These are phyloP conservation scores for Citrus glauca DNA, from an alignment of 345 rosid species.

Conservation along the genomic window DNA sequence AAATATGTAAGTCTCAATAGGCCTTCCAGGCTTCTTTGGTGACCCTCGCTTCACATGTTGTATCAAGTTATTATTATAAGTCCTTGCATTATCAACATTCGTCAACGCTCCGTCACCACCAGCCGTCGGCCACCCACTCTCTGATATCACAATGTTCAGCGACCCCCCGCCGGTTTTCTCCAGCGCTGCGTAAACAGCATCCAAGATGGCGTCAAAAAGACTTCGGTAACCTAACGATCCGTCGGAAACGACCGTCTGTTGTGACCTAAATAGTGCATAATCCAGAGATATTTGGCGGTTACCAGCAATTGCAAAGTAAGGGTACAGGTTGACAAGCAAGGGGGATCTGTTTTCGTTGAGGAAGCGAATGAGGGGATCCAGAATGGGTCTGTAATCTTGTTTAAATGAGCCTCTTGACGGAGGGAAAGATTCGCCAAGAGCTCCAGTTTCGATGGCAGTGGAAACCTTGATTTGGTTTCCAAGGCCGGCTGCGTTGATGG, in stretches of 20 bases:
- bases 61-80: too few species aligned
- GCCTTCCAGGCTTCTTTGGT: too few species aligned
- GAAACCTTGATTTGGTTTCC: slow-evolving; percentile 31
- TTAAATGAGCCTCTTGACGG: slow-evolving; percentile 37
- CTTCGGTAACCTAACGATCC: slow-evolving; percentile 28
- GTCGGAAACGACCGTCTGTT: slow-evolving; percentile 18
- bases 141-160: too few species aligned
- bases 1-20: too few species aligned
- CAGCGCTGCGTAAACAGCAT: too few species aligned
- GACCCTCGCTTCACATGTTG: too few species aligned
- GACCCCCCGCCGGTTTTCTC: too few species aligned
- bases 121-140: too few species aligned
- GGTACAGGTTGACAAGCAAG: slow-evolving; percentile 40
- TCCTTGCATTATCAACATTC: too few species aligned
- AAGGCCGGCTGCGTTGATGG: slow-evolving; percentile 21
- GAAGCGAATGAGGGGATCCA: slow-evolving; percentile 34
- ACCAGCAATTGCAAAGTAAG: slow-evolving; percentile 23
- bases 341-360: slow-evolving; percentile 37
- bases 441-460: slow-evolving; percentile 18
- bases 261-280: slow-evolving; percentile 38
- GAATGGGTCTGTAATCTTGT: slow-evolving; percentile 13
- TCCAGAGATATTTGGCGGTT: slow-evolving; percentile 20
- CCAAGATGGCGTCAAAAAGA: too few species aligned
- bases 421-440: slow-evolving; percentile 21
- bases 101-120: too few species aligned